Conservation (phyloP, 2,329 filamentous ascomycete genomes). For the Geosmithia flava region DNA sequence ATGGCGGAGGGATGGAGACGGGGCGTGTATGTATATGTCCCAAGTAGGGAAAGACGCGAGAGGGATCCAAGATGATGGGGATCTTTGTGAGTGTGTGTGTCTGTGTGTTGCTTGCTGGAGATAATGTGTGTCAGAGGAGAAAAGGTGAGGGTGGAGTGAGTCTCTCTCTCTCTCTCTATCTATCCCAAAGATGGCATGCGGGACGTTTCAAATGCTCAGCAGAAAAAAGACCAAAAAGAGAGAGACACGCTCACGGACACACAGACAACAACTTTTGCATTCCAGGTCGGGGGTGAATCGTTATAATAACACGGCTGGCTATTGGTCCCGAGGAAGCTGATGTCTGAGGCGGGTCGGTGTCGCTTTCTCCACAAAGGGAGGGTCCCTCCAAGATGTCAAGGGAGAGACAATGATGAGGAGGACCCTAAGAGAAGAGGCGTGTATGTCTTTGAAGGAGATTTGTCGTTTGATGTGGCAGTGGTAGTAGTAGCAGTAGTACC, state of each 20-base stretch:
- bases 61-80: not conserved
- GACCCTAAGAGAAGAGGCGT: too few species aligned
- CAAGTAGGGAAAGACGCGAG: too few species aligned
- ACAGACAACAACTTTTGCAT: slow-evolving; percentile 1
- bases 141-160: too few species aligned
- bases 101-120: not conserved
- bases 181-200: not conserved
- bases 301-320: slow-evolving; percentile 1
- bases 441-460: not conserved
- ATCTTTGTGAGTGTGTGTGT: too few species aligned
- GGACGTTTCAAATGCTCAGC: not conserved
- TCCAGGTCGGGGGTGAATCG: slow-evolving; percentile 1
- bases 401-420: not conserved
- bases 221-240: not conserved
- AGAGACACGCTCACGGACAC: too few species aligned
- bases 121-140: not conserved
- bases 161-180: too few species aligned
- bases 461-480: too few species aligned
- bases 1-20: not conserved
- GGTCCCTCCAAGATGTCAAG: not conserved
- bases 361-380: not conserved
- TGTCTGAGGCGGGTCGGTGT: slow-evolving; percentile 1
- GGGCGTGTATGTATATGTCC: not conserved
- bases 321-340: not conserved
- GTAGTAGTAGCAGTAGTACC: too few species aligned